phyloP scores from a whole-genome alignment of 495 filamentous ascomycete species.

The Aspergillus coremiiformis region DNA sequence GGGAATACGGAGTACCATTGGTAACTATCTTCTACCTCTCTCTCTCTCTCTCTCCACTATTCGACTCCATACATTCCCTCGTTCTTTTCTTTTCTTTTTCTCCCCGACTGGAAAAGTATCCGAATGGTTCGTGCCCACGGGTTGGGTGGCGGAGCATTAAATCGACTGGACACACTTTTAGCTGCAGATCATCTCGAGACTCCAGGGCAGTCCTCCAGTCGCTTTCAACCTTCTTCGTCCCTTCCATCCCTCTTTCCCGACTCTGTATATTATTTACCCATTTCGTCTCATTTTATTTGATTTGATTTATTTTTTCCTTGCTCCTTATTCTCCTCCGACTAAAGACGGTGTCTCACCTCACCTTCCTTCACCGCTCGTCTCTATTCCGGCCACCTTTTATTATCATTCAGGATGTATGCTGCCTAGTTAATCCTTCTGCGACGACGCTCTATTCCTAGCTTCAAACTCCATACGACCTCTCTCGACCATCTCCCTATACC shows the following conservation, averaged over 20 bases:
- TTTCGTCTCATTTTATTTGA: not conserved
- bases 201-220: no score
- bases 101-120: not conserved
- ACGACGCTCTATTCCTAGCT: slow-evolving; percentile 3
- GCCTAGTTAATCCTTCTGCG: slow-evolving; percentile 15
- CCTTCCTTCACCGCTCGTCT: not conserved
- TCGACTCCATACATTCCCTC: no score
- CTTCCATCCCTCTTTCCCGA: slow-evolving; percentile 10
- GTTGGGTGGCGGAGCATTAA: not conserved
- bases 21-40: no score
- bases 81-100: not conserved
- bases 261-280: slow-evolving; percentile 12
- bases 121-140: not conserved
- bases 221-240: slow-evolving; percentile 13
- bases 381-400: not conserved
- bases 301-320: not conserved
- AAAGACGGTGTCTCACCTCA: not conserved
- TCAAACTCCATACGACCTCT: not conserved
- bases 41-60: no score
- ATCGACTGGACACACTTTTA: no score
- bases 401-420: slow-evolving; percentile 12
- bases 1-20: no score
- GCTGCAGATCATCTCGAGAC: not conserved
- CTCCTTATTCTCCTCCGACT: not conserved
- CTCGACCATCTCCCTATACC: not conserved